Evolutionary conservation across 768 basidiomycete species (phyloP).

Genomic region (Daedalea quercina): DNA sequence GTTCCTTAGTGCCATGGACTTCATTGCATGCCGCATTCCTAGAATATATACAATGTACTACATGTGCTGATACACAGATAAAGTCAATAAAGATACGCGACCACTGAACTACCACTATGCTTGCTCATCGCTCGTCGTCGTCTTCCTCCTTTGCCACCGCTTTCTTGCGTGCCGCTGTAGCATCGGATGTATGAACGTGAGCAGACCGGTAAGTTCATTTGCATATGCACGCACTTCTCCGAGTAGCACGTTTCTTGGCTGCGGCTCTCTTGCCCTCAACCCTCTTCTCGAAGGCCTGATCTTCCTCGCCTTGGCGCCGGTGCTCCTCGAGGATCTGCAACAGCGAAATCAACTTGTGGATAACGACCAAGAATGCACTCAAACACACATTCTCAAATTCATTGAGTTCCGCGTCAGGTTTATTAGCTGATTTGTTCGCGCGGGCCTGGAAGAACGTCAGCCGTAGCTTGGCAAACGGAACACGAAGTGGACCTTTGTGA

Average conservation of each 20-base stretch:
- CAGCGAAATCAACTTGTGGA: not conserved
- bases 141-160: slow-evolving; percentile 3
- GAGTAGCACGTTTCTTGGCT: slow-evolving; percentile 64
- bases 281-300: slow-evolving; percentile 83
- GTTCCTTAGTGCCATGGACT: not conserved
- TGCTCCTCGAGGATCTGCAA: slow-evolving; percentile 78
- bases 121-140: slow-evolving; percentile 9
- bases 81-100: not conserved
- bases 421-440: slow-evolving; percentile 86
- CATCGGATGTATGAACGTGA: not conserved
- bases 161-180: slow-evolving; percentile 11
- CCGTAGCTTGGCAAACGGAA: not conserved
- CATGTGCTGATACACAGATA: slow-evolving; percentile 6
- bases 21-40: not conserved
- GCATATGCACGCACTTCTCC: slow-evolving; percentile 29
- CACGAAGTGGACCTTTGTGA: slow-evolving; percentile 61
- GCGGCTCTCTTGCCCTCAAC: slow-evolving; percentile 78
- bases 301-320: slow-evolving; percentile 81
- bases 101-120: not conserved
- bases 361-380: not conserved
- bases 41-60: slow-evolving; percentile 4
- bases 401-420: slow-evolving; percentile 88
- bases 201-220: not conserved
- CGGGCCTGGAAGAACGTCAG: slow-evolving; percentile 47
- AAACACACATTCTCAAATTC: slow-evolving; percentile 80